Base-by-base conservation (phyloP, 805 yeast genomes). In the Candida arabinofermentans region DNA sequence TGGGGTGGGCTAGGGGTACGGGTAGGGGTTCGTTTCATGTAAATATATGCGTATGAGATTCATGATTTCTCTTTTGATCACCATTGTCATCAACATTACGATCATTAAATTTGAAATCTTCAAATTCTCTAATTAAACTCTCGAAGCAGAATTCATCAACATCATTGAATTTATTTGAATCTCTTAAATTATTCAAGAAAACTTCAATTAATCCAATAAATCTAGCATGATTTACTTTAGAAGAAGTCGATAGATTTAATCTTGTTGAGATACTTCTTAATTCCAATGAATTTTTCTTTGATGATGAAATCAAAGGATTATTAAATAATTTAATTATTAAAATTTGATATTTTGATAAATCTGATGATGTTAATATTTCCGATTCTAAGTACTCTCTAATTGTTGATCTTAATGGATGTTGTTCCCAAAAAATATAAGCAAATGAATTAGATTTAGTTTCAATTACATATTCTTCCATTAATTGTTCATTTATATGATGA, bases 401-500 rank as follows among this genome's bases (percentile, higher is more conserved):
- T 14, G 39, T 34, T 3, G 39, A 34, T 27, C 47, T 50, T 16
- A 22, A 39, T 7, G 61, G 55, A 27, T 50, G 40, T 16, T 31
- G 27, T 26, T 61, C 64, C 64, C 64, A 59, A 34, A 48, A 51
- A 5, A 53, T 40, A 37, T 50, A 61, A 3, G 46, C 47, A n/a
- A 61, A 47, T 4, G 27, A 24, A 0, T 29, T 18, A 33, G 46
- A 42, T 2, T 46, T 31, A 3, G 51, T 36, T 5, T 36, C 43
- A 5, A 45, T 16, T 2, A 56, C 47, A 9, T 41, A 21, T 1
- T 47, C 43, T 26, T 40, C 38, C n/a, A 56, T 27, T 18, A 24
- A 19, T 13, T 43, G 31, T 17, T 40, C 39, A 17, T 45, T 36
- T 29, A 50, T 34, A 31, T 42, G 29, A 8, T 40, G 39, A 27